Conservation (phyloP, 2,329 filamentous ascomycete species). For the Sclerotinia minor region DNA sequence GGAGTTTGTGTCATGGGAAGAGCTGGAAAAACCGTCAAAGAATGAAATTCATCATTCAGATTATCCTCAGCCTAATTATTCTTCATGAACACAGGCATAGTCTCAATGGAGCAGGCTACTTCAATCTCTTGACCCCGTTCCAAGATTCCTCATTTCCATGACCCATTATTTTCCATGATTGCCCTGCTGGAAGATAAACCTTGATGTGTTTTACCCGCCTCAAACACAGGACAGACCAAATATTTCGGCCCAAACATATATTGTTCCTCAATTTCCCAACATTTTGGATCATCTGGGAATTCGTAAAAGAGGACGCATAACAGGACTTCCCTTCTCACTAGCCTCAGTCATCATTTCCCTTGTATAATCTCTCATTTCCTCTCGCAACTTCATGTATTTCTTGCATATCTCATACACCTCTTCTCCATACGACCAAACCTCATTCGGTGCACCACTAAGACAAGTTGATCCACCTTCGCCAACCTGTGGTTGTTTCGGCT, state of each 20-base stretch:
- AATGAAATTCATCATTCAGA: neutral
- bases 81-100: slow-evolving; percentile 50
- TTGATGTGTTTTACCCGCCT: slow-evolving; percentile 47
- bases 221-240: slow-evolving; percentile 57
- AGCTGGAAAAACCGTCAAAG: neutral
- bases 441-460: slow-evolving; percentile 54
- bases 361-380: slow-evolving; percentile 59
- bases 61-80: neutral
- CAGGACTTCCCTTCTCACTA: slow-evolving; percentile 58
- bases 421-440: slow-evolving; percentile 66
- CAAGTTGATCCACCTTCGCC: slow-evolving; percentile 32
- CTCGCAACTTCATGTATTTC: slow-evolving; percentile 59
- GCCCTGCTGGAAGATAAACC: slow-evolving; percentile 55
- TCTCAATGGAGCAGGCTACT: slow-evolving; percentile 48
- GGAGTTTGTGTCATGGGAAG: neutral
- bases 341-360: slow-evolving; percentile 59
- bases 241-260: slow-evolving; percentile 66
- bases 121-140: slow-evolving; percentile 46
- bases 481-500: slow-evolving; percentile 53
- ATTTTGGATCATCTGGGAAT: slow-evolving; percentile 55
- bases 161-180: neutral
- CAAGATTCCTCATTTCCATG: slow-evolving; percentile 29
- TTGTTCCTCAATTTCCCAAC: slow-evolving; percentile 60
- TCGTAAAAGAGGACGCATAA: slow-evolving; percentile 65
- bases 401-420: slow-evolving; percentile 60